These are phyloP conservation scores for Ormosia emarginata DNA, from an alignment of 306 rosid species.

Conservation along the genomic window DNA sequence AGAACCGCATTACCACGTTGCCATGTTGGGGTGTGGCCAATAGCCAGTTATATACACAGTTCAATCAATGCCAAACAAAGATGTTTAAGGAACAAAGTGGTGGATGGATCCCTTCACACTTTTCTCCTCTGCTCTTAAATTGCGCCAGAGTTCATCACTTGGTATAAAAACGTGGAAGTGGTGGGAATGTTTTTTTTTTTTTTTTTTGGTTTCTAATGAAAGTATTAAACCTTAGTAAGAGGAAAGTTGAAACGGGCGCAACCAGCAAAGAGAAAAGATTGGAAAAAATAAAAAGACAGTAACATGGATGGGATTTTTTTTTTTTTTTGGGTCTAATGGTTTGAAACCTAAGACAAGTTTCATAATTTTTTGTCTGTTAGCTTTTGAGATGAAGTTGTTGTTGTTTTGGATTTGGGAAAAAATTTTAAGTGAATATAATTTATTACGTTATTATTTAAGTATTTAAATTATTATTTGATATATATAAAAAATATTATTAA, in stretches of 20 bases:
- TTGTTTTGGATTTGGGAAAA: too few relatives aligned
- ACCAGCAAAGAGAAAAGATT: neutral
- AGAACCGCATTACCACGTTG: conserved; percentile 26
- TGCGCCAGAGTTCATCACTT: conserved; percentile 29
- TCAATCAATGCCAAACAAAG: conserved; percentile 16
- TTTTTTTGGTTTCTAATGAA: neutral
- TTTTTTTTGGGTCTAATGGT: too few relatives aligned
- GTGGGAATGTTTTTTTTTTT: neutral
- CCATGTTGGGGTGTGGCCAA: neutral
- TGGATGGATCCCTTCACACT: conserved; percentile 33
- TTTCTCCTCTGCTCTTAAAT: conserved; percentile 17
- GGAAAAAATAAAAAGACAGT: neutral
- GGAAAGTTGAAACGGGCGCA: conserved; percentile 7
- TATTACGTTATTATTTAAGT: too few relatives aligned
- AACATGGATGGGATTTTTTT: too few relatives aligned
- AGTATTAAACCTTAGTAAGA: neutral
- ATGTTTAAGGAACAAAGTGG: conserved; percentile 29
- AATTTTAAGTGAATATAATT: too few relatives aligned
- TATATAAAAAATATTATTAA: too few relatives aligned
- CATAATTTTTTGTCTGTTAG: too few relatives aligned
- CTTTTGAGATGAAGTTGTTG: too few relatives aligned
- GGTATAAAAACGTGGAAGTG: neutral
- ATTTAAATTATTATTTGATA: too few relatives aligned
- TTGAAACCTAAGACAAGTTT: neutral
- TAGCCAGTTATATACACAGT: neutral